Evolutionary conservation across 768 basidiomycete species (phyloP), one percentile per base, ranked within the genome.

Genomic region (Podaxis carcinomalis): DNA sequence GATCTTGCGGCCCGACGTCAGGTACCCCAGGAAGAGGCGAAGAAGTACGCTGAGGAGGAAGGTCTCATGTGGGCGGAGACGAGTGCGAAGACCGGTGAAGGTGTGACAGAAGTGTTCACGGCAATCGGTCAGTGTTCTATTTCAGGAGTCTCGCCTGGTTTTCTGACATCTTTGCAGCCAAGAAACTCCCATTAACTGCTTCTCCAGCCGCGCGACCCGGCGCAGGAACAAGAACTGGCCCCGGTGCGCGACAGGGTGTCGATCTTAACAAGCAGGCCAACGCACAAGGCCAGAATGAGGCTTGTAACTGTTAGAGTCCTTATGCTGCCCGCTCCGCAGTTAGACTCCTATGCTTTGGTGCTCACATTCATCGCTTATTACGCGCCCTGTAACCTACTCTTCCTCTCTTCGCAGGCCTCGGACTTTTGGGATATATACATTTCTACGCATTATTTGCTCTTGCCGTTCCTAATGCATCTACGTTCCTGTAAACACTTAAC

Each of bases 41-140:
- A 92, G 80, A 92, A 93, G 75, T 95, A 92, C 68, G 93, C 93
- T 0, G 87, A 93, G 55, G 92, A 94, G 73, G 93, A 96, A 75
- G 92, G 93, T 49, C 74, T 95, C 50, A 88, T 95, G 89, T 96
- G 92, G 90, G 85, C 84, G 51, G 93, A 95, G 77, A 92, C 92
- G 1, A 92, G 89, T 69, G 93, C 93, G 42, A 96, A 96, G 84
- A 80, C 85, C 14, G 93, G 92, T 27, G 88, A 94, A 65, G 91
- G 90, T 62, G 93, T 96, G 13, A 74, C 86, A 46, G 90, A 92
- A 56, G 88, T 95, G 63, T 95, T 95, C 75, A 88, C 86, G 35
- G 83, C 87, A 5, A 93, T 95, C 66, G 93, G 92, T 92, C 67
- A 64, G 86, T 70, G 51, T 19, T 28, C 27, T 35, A 56, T 51